Evolutionary conservation across 805 yeast species (phyloP).

Genomic region (Maudiozyma bulderi): DNA sequence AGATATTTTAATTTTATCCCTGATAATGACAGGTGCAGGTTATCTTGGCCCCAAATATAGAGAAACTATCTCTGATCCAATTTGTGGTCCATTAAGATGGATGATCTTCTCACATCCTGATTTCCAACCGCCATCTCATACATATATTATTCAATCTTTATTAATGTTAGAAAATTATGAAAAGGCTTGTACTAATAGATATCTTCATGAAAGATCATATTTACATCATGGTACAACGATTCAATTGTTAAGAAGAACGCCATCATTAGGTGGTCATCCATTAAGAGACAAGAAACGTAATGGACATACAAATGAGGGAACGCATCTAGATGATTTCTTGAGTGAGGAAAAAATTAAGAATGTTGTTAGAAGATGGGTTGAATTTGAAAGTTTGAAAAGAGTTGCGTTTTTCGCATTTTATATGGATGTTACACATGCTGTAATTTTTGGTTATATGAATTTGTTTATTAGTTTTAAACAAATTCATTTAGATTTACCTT

Average conservation of each 20-base stretch:
- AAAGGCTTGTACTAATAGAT: slow-evolving; percentile 58
- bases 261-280: slow-evolving; percentile 68
- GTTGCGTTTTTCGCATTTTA: slow-evolving; percentile 75
- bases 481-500: slow-evolving; percentile 51
- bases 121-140: slow-evolving; percentile 65
- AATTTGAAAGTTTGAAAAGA: slow-evolving; percentile 67
- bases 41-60: slow-evolving; percentile 27
- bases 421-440: slow-evolving; percentile 69
- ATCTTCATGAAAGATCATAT: slow-evolving; percentile 72
- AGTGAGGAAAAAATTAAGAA: slow-evolving; percentile 17
- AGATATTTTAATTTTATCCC: slow-evolving; percentile 42
- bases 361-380: slow-evolving; percentile 50
- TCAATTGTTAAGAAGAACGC: slow-evolving; percentile 66
- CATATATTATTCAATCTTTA: slow-evolving; percentile 71
- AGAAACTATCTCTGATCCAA: slow-evolving; percentile 24
- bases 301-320: background rate
- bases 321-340: background rate
- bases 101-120: slow-evolving; percentile 59
- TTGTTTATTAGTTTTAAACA: slow-evolving; percentile 46
- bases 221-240: slow-evolving; percentile 82
- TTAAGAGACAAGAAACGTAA: slow-evolving; percentile 12
- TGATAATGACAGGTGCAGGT: slow-evolving; percentile 49
- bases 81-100: slow-evolving; percentile 50
- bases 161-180: slow-evolving; percentile 71
- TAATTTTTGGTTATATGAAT: slow-evolving; percentile 66